Base-by-base conservation (phyloP, 202 grass and related monocot genomes). In the Carex arenaria region DNA sequence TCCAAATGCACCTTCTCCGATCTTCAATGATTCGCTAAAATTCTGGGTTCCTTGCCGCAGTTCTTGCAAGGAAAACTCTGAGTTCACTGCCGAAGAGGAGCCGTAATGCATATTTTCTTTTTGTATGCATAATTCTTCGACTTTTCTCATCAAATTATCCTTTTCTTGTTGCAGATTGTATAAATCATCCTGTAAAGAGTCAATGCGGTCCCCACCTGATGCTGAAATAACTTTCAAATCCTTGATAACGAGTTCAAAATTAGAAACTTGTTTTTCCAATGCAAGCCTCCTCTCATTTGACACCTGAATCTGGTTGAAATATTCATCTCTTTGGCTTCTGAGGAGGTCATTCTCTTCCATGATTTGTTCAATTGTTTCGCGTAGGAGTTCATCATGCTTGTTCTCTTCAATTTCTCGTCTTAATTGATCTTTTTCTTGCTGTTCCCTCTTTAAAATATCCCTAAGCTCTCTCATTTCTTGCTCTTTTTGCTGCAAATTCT, bases 1-100 rank as follows among this genome's bases (percentile, higher is more conserved):
- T 71, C 94, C 91, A 66, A 86, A 87, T 23, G 91, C 89, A 56
- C 94, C 92, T 88, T 97, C 72, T 5, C 92, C 90, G 49, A 97
- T 72, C 79, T 92, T 91, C 71, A 72, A 34, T 7, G 78, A 32
- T 59, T 88, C 84, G 9, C 82, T 84, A 67, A 97, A 97, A 84
- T 91, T 89, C 11, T 89, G 45, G 18, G 92, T 97, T 36, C 92
- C 92, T 84, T 88, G 79, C 61, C 78, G 28, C 64, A 97, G 78
- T 85, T 97, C 94, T 59, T 57, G 68, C 30, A 82, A 84, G 45
- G 94, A 87, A 61, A 97, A 94, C 81, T 97, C 94, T 4, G 81
- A 88, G 70, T 80, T 91, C 83, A 85, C 85, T 85, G 77, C 63
- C 14, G 78, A 70, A 78, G 78, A 70, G 67, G 73, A 55, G 26